These are phyloP conservation scores for Mycena galericulata DNA, from an alignment of 768 basidiomycete species.

Conservation along the genomic window DNA sequence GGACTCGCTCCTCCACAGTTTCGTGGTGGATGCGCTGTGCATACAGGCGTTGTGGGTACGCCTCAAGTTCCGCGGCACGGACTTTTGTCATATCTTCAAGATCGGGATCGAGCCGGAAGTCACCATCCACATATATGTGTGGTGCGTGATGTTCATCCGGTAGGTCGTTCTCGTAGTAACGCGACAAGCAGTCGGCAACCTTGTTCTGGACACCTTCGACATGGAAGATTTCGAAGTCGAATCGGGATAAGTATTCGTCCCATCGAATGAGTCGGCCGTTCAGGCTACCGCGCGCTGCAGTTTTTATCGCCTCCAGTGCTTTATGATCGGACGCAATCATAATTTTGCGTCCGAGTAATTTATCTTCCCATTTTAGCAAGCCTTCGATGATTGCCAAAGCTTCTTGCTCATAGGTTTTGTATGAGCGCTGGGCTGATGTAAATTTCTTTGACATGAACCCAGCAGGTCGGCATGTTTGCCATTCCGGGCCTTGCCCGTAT, in stretches of 20 bases:
- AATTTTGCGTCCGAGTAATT: background rate
- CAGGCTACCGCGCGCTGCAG: too few relatives aligned
- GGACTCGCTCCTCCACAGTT: background rate
- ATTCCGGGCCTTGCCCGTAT: too few relatives aligned
- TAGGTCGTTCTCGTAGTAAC: background rate
- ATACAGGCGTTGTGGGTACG: background rate
- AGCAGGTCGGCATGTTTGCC: too few relatives aligned
- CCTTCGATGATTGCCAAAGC: constrained; percentile 3
- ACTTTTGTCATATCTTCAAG: background rate
- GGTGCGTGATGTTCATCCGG: background rate
- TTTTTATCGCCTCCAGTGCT: background rate
- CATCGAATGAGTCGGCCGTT: too few relatives aligned
- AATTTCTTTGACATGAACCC: constrained; percentile 2
- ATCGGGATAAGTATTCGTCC: too few relatives aligned
- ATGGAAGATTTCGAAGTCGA: too few relatives aligned
- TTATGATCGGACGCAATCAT: constrained; percentile 6
- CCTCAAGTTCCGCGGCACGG: background rate
- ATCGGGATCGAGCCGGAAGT: background rate
- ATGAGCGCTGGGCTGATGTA: background rate
- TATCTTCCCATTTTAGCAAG: background rate
- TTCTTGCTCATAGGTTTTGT: background rate
- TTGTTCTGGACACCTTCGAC: too few relatives aligned
- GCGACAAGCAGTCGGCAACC: background rate
- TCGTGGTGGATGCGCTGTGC: background rate
- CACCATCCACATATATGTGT: background rate